phyloP scores from a whole-genome alignment of 176 grass and related monocot species.

The Chloris gayana region DNA sequence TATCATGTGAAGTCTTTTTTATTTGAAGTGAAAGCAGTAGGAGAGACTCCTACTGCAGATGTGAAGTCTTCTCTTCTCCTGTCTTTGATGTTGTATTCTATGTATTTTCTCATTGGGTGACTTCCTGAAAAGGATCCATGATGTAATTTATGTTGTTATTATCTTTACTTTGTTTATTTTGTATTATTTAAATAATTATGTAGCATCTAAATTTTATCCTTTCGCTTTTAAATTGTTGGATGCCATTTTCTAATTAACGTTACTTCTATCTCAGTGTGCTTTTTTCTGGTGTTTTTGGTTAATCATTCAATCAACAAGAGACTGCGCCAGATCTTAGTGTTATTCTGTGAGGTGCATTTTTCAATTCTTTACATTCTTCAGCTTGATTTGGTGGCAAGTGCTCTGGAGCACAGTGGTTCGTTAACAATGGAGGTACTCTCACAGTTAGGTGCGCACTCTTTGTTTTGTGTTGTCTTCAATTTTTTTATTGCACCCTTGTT shows the following conservation, averaged over 20 bases:
- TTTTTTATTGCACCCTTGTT: conserved; percentile 22
- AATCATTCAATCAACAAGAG: conserved; percentile 78
- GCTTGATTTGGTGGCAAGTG: conserved; percentile 83
- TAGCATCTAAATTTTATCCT: conserved; percentile 1
- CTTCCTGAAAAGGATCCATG: background rate
- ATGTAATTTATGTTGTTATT: conserved; percentile 7
- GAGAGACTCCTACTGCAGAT: too few species aligned
- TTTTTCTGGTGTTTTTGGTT: conserved; percentile 94
- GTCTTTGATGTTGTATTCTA: background rate
- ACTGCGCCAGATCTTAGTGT: conserved; percentile 80
- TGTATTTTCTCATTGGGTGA: background rate
- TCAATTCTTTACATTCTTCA: conserved; percentile 93
- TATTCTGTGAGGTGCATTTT: conserved; percentile 93
- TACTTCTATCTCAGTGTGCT: conserved; percentile 73
- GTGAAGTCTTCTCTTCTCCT: background rate
- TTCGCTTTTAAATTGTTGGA: conserved; percentile 14
- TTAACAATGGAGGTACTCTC: conserved; percentile 76
- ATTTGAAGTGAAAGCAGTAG: too few species aligned
- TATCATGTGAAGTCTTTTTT: background rate
- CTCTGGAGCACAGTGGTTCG: conserved; percentile 66
- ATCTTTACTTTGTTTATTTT: conserved; percentile 27
- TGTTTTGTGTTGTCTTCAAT: conserved; percentile 35
- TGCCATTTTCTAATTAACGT: conserved; percentile 24
- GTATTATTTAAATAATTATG: conserved; percentile 3
- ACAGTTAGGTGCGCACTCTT: conserved; percentile 77